Evolutionary conservation across 495 filamentous ascomycete species (phyloP), one percentile per base, ranked within the genome.

Genomic region (Coniosporium apollinis): DNA sequence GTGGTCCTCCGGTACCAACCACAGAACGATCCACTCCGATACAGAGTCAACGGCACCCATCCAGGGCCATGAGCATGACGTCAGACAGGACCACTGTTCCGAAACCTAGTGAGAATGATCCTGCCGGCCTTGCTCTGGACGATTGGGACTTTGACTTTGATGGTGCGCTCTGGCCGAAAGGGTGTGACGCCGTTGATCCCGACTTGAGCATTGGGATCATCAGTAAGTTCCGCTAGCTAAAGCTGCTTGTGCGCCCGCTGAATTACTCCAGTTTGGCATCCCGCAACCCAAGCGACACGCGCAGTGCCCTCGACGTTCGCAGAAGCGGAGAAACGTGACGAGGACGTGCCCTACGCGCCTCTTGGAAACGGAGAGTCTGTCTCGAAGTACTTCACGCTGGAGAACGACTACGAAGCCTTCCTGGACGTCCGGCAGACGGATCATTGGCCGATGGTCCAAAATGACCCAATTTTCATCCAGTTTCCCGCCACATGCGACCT

Each of bases 111-210:
- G n/a, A n/a, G n/a, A n/a, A n/a, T n/a, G n/a, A n/a, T n/a, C n/a
- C n/a, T n/a, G n/a, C n/a, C n/a, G n/a, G n/a, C n/a, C n/a, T 45
- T 16, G 45, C 26, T 17, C 38, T 22, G 28, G 44, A 47, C 19
- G 43, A 47, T 26, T 53, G 51, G 37, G 50, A 54, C 15, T 44
- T 50, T 20, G 52, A 57, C 21, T 55, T 51, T 33, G 51, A 56
- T 36, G 53, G 42, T 15, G 39, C 50, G 2, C 47, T 51, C 15
- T 59, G 42, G 44, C 43, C 47, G 2, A 50, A 49, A 18, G 46
- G 44, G 19, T 44, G 50, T 8, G 54, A 59, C 14, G 43, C 50
- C 15, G 44, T 58, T 26, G 46, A 59, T 39, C 50, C 41, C 3
- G 41, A 38, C 10, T 32, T 59, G 8, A 59, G 56, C 33, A 37